phyloP scores from a whole-genome alignment of 2,329 filamentous ascomycete species.

The Aphanoascus verrucosus region DNA sequence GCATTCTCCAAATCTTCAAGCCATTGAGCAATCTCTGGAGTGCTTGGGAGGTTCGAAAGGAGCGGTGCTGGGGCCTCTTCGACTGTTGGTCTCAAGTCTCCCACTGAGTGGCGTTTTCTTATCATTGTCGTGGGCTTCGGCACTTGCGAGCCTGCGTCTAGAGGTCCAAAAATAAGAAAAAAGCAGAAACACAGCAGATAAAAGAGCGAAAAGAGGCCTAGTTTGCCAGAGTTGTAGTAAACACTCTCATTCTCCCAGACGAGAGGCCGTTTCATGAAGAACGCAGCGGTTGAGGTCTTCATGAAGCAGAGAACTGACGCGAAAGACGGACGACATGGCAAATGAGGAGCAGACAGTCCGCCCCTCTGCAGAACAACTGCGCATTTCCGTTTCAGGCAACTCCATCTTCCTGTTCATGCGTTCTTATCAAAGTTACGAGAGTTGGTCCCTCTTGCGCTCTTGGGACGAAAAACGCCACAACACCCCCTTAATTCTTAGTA shows the following conservation, averaged over 20 bases:
- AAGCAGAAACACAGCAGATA: background rate
- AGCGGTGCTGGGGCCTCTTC: slow-evolving; percentile 14
- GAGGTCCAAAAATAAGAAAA: too few relatives aligned
- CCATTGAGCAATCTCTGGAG: slow-evolving; percentile 5
- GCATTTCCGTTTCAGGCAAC: background rate
- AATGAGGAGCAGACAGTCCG: too few relatives aligned
- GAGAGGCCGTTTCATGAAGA: too few relatives aligned
- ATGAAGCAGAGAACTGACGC: too few relatives aligned
- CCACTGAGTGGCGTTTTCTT: slow-evolving; percentile 21
- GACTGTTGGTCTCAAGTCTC: slow-evolving; percentile 17
- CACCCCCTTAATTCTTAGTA: too few relatives aligned
- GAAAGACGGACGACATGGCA: too few relatives aligned
- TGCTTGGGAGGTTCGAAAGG: slow-evolving; percentile 13
- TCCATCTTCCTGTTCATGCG: background rate
- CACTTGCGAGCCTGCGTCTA: background rate
- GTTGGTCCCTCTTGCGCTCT: too few relatives aligned
- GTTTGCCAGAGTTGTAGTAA: too few relatives aligned
- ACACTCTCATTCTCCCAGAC: too few relatives aligned
- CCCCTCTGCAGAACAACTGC: background rate
- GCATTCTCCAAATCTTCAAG: background rate
- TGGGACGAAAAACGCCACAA: too few relatives aligned
- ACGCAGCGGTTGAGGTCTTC: too few relatives aligned
- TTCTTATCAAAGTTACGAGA: background rate
- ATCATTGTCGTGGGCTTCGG: background rate
- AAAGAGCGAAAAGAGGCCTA: too few relatives aligned